Conservation (phyloP, 257 asterid species). For the Gentiana straminea region DNA sequence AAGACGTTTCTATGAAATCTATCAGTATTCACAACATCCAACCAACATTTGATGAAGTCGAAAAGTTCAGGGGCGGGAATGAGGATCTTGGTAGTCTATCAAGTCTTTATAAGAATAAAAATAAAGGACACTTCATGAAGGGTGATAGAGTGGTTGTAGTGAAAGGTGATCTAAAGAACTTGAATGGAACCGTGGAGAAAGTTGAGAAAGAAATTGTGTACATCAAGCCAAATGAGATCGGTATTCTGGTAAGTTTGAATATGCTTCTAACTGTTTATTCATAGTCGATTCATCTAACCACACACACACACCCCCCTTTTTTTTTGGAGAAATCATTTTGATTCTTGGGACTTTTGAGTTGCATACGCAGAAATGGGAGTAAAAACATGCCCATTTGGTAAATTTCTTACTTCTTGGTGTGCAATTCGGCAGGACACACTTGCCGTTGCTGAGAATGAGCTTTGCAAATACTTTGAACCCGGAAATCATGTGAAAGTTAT, state of each 20-base stretch:
- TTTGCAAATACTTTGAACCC: slow-evolving; percentile 88
- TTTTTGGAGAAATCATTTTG: no score
- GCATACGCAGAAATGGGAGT: not conserved
- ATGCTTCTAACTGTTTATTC: not conserved
- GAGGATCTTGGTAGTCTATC: slow-evolving; percentile 75
- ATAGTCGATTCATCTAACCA: not conserved
- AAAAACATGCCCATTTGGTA: no score
- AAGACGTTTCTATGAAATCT: slow-evolving; percentile 74
- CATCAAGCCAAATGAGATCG: slow-evolving; percentile 72
- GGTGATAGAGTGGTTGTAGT: slow-evolving; percentile 86
- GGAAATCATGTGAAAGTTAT: slow-evolving; percentile 95
- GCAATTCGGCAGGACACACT: slow-evolving; percentile 49
- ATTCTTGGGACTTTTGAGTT: not conserved
- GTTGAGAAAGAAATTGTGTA: slow-evolving; percentile 95
- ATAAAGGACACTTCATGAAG: slow-evolving; percentile 93
- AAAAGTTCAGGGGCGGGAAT: slow-evolving; percentile 87
- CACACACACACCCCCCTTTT: not conserved
- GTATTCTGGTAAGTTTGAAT: slow-evolving; percentile 44
- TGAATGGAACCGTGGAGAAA: slow-evolving; percentile 86
- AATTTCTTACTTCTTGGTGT: not conserved
- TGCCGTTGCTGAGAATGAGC: slow-evolving; percentile 68
- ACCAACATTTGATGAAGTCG: slow-evolving; percentile 90
- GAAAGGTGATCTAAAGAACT: slow-evolving; percentile 85
- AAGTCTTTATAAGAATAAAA: slow-evolving; percentile 70
- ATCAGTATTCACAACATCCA: slow-evolving; percentile 72